Evolutionary conservation across 805 yeast genomes (phyloP).

Genomic region (Candida andamanensis): DNA sequence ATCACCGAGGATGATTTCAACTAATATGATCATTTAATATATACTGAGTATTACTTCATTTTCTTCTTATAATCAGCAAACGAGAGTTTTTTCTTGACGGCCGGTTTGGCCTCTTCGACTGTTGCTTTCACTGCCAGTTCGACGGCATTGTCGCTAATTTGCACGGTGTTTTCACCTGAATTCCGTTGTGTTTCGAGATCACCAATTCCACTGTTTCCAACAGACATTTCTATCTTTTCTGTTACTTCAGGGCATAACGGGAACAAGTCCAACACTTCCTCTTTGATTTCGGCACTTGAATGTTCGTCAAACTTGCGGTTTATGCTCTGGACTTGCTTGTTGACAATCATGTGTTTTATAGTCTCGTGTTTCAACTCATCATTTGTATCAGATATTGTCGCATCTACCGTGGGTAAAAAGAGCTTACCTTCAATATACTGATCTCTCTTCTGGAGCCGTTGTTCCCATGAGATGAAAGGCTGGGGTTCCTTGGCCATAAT

Average conservation of each 20-base stretch:
- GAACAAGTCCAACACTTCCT: constrained; percentile 1
- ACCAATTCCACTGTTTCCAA: constrained; percentile 9
- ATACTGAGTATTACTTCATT: constrained; percentile 24
- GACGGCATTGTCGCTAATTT: constrained; percentile 7
- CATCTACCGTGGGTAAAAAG: constrained; percentile 1
- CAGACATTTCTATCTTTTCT: constrained; percentile 8
- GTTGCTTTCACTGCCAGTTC: constrained; percentile 6
- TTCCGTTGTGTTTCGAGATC: constrained; percentile 11
- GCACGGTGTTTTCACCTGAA: constrained; percentile 9
- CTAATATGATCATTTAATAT: not conserved
- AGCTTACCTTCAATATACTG: constrained; percentile 10
- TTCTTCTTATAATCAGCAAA: constrained; percentile 73
- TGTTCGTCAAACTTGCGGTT: not conserved
- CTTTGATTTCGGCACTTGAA: not conserved
- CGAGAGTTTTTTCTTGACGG: constrained; percentile 48
- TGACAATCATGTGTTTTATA: not conserved
- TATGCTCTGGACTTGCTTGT: not conserved
- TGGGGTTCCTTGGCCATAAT: constrained; percentile 25
- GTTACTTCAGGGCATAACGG: constrained; percentile 4
- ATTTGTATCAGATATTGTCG: not conserved
- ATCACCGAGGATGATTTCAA: constrained; percentile 41
- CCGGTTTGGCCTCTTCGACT: constrained; percentile 9
- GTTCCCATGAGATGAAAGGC: constrained; percentile 34
- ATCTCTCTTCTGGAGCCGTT: constrained; percentile 28
- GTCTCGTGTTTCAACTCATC: not conserved